phyloP scores from a whole-genome alignment of 225 moss, liverwort and hornwort species.

The Physcomitrium patens region DNA sequence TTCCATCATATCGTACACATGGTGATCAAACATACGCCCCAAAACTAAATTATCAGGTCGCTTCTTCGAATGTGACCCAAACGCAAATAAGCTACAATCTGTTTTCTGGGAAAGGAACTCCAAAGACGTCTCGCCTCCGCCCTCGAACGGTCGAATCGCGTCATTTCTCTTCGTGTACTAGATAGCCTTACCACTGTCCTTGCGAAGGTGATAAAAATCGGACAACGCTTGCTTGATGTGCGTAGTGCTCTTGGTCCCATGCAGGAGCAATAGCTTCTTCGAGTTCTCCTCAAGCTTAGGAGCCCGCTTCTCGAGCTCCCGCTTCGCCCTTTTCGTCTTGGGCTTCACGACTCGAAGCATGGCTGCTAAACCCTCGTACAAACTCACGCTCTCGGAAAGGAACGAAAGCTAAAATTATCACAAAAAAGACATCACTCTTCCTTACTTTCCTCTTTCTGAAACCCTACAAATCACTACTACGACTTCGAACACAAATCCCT shows the following conservation, averaged over 20 bases:
- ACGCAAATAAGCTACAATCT: constrained; percentile 90
- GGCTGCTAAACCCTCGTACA: constrained; percentile 24
- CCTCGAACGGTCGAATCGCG: constrained; percentile 90
- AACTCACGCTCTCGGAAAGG: neutral
- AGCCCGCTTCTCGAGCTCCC: constrained; percentile 87
- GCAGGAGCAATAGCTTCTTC: constrained; percentile 85
- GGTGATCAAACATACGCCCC: constrained; percentile 93
- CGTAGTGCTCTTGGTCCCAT: constrained; percentile 78
- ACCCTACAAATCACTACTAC: neutral
- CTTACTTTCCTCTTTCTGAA: neutral
- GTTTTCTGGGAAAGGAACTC: constrained; percentile 95
- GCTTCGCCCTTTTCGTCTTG: constrained; percentile 83
- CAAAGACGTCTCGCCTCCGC: constrained; percentile 85
- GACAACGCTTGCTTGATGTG: constrained; percentile 66
- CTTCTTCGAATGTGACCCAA: constrained; percentile 97
- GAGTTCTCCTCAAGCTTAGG: constrained; percentile 89
- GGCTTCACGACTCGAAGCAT: constrained; percentile 97
- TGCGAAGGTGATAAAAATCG: constrained; percentile 83
- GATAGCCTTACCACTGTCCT: constrained; percentile 73
- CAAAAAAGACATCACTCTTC: neutral
- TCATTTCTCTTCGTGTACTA: constrained; percentile 94
- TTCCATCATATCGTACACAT: constrained; percentile 95
- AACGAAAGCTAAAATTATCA: neutral
- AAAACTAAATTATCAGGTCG: constrained; percentile 85
- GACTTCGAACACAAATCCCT: neutral